phyloP scores from a whole-genome alignment of 2,329 filamentous ascomycete genomes.

The Thelonectria discophora region DNA sequence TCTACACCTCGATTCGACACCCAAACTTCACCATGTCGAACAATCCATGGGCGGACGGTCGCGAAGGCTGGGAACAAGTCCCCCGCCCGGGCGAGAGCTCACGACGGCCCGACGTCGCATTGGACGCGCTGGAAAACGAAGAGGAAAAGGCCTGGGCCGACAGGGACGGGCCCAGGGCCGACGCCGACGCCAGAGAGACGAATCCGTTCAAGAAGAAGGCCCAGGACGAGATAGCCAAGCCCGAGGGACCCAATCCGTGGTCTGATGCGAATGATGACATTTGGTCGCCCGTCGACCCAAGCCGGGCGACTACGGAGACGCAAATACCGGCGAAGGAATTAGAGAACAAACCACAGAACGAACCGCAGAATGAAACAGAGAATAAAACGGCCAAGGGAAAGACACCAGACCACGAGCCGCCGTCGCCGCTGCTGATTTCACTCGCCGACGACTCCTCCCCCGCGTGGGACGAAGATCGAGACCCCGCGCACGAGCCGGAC shows the following conservation, averaged over 20 bases:
- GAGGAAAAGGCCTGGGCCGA: slow-evolving; percentile 48
- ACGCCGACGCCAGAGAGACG: slow-evolving; percentile 49
- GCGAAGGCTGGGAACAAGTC: slow-evolving; percentile 38
- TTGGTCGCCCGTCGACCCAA: slow-evolving; percentile 36
- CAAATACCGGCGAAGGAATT: not conserved
- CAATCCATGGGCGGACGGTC: slow-evolving; percentile 40
- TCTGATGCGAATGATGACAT: slow-evolving; percentile 33
- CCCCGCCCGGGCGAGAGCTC: slow-evolving; percentile 25
- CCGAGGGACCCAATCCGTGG: slow-evolving; percentile 54
- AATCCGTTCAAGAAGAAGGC: slow-evolving; percentile 65
- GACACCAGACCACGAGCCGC: slow-evolving; percentile 40
- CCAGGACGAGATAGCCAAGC: slow-evolving; percentile 46
- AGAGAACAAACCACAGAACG: not conserved
- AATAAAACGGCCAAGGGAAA: slow-evolving; percentile 40
- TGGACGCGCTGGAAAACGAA: slow-evolving; percentile 33
- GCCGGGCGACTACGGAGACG: too few species aligned
- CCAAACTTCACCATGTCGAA: slow-evolving; percentile 25
- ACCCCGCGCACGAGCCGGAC: slow-evolving; percentile 60
- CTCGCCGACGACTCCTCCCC: slow-evolving; percentile 50
- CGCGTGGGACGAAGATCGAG: slow-evolving; percentile 55
- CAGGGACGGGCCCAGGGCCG: slow-evolving; percentile 18
- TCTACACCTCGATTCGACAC: not conserved
- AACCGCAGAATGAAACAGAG: not conserved
- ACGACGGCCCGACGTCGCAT: slow-evolving; percentile 43
- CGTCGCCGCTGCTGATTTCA: slow-evolving; percentile 50